A percentile compares a stretch with the other conserved stretches of the same genome.
These are phyloP conservation scores for Paracamarosporium sp. DNA, from an alignment of 2,329 filamentous ascomycete species.

Conservation along the genomic window DNA sequence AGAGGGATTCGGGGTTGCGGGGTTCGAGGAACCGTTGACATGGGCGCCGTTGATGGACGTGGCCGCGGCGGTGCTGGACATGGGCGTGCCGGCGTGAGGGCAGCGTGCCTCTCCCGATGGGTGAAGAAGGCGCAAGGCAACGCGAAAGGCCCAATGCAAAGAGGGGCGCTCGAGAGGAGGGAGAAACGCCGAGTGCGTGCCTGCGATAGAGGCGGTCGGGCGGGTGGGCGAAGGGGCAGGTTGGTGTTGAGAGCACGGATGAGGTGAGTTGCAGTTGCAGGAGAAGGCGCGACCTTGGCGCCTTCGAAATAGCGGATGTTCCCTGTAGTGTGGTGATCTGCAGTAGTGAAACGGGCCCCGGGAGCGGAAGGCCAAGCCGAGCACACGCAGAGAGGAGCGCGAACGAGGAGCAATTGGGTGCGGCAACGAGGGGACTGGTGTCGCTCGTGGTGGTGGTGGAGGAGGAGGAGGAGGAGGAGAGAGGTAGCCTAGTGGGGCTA, in stretches of 20 bases:
- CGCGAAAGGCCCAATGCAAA: conserved; percentile 34
- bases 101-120: conserved; percentile 26
- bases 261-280: conserved; percentile 4
- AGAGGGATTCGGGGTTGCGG: conserved; percentile 45
- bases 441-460: neutral
- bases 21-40: conserved; percentile 38
- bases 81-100: conserved; percentile 21
- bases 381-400: neutral
- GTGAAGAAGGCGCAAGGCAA: conserved; percentile 21
- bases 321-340: neutral
- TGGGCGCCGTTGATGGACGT: conserved; percentile 39
- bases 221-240: conserved; percentile 16
- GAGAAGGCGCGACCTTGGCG: conserved; percentile 6
- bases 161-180: conserved; percentile 16
- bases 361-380: conserved; percentile 4
- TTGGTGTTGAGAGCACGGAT: conserved; percentile 6
- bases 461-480: neutral
- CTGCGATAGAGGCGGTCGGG: conserved; percentile 25
- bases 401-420: conserved; percentile 2
- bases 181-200: conserved; percentile 22
- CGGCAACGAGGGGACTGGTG: neutral
- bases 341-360: conserved; percentile 7
- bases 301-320: conserved; percentile 2
- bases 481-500: neutral
- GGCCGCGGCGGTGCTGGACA: conserved; percentile 41